These are phyloP conservation scores for Byssochlamys sp. DNA, from an alignment of 2,329 filamentous ascomycete species.

Conservation along the genomic window DNA sequence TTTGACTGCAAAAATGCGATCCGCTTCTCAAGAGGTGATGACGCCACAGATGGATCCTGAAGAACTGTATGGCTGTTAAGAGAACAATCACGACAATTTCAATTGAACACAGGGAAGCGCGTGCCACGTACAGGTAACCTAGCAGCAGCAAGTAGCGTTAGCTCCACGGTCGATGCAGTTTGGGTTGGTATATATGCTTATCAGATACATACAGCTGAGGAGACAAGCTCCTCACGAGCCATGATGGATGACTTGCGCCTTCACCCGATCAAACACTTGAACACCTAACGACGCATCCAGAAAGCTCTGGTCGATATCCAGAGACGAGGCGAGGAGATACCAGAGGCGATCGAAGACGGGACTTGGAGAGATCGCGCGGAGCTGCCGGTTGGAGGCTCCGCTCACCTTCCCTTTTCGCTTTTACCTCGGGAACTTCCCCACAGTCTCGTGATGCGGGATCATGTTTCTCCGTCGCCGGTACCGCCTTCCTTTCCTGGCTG, in stretches of 20 bases:
- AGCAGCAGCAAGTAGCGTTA: constrained; percentile 13
- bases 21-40: constrained; percentile 83
- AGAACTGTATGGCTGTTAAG: constrained; percentile 53
- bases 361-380: constrained; percentile 12
- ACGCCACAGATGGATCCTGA: constrained; percentile 82
- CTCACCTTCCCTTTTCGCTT: neutral
- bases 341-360: constrained; percentile 5
- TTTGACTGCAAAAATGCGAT: constrained; percentile 91
- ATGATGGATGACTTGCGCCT: constrained; percentile 45
- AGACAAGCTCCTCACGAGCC: constrained; percentile 86
- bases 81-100: neutral
- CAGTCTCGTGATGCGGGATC: constrained; percentile 12
- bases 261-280: constrained; percentile 3
- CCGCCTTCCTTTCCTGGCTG: constrained; percentile 19
- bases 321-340: constrained; percentile 7
- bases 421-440: constrained; percentile 30
- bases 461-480: constrained; percentile 4
- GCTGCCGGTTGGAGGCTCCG: neutral
- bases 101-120: neutral
- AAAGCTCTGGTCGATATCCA: neutral
- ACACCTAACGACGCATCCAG: neutral
- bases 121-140: constrained; percentile 44
- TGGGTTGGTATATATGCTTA: constrained; percentile 9
- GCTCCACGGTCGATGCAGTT: constrained; percentile 17
- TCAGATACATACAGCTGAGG: constrained; percentile 59